phyloP scores from a whole-genome alignment of 306 rosid genomes.

The Senna tora region DNA sequence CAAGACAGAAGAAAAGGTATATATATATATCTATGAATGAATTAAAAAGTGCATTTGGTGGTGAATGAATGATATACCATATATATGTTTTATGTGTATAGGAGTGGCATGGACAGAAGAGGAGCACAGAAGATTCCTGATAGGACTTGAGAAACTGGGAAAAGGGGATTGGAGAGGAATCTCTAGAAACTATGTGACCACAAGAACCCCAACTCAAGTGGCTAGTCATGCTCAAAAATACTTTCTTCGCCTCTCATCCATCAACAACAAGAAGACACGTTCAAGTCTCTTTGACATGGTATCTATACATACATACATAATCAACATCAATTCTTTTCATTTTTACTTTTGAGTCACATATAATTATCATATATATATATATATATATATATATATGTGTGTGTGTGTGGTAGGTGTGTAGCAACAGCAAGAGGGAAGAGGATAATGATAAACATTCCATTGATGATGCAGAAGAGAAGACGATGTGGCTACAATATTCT shows the following conservation, averaged over 20 bases:
- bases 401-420: slow-evolving; percentile 50
- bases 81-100: slow-evolving; percentile 23
- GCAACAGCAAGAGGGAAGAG: slow-evolving; percentile 40
- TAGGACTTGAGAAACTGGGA: slow-evolving; percentile 85
- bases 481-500: slow-evolving; percentile 52
- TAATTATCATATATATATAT: too few relatives aligned
- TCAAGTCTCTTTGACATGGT: slow-evolving; percentile 91
- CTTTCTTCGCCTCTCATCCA: slow-evolving; percentile 62
- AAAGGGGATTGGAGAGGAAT: slow-evolving; percentile 98
- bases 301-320: too few relatives aligned
- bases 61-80: not conserved
- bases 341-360: too few relatives aligned
- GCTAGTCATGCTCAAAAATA: slow-evolving; percentile 98
- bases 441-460: slow-evolving; percentile 1
- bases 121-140: slow-evolving; percentile 76
- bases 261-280: slow-evolving; percentile 71
- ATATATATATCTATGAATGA: not conserved
- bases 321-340: too few relatives aligned
- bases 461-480: slow-evolving; percentile 9
- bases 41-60: too few relatives aligned
- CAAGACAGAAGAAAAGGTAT: slow-evolving; percentile 84
- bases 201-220: slow-evolving; percentile 95
- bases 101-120: slow-evolving; percentile 98
- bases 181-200: slow-evolving; percentile 69
- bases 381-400: too few relatives aligned